Percentiles rank a stretch among this genome's conserved stretches.
These are phyloP conservation scores for Aspergillus hancockii DNA, from an alignment of 495 filamentous ascomycete species.

Conservation along the genomic window DNA sequence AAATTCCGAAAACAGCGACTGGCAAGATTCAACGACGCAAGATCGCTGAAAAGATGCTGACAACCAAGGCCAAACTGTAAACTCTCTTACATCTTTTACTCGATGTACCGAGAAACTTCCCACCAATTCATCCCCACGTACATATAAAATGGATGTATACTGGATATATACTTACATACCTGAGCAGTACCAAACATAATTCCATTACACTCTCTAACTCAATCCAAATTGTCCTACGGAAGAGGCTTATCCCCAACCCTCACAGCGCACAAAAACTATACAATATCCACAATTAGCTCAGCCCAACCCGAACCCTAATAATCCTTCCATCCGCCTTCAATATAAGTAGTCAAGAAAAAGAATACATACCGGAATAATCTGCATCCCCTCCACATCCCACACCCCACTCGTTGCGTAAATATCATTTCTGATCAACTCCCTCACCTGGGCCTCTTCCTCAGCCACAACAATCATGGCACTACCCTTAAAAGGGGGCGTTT, in stretches of 20 bases:
- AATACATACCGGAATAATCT: constrained; percentile 47
- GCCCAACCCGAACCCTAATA: neutral
- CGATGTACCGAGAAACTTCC: neutral
- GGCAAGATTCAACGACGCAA: constrained; percentile 82
- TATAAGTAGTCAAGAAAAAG: neutral
- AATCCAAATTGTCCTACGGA: neutral
- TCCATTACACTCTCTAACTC: neutral
- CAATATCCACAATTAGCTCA: constrained; percentile 6
- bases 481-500: constrained; percentile 67
- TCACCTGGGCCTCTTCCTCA: constrained; percentile 66
- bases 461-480: constrained; percentile 65
- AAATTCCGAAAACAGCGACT: constrained; percentile 89
- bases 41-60: constrained; percentile 77
- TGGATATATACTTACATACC: too few species aligned
- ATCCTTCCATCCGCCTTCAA: too few species aligned
- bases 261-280: constrained; percentile 44
- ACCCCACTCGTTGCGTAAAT: constrained; percentile 69
- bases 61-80: constrained; percentile 45
- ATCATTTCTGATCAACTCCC: constrained; percentile 67
- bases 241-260: constrained; percentile 19
- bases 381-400: constrained; percentile 81
- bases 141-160: neutral
- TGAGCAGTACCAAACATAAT: neutral
- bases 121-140: neutral
- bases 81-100: neutral